Percentiles rank a stretch among this genome's conserved stretches.
Conservation (phyloP, 2,329 filamentous ascomycete species). For the Ophiostoma populinum region DNA sequence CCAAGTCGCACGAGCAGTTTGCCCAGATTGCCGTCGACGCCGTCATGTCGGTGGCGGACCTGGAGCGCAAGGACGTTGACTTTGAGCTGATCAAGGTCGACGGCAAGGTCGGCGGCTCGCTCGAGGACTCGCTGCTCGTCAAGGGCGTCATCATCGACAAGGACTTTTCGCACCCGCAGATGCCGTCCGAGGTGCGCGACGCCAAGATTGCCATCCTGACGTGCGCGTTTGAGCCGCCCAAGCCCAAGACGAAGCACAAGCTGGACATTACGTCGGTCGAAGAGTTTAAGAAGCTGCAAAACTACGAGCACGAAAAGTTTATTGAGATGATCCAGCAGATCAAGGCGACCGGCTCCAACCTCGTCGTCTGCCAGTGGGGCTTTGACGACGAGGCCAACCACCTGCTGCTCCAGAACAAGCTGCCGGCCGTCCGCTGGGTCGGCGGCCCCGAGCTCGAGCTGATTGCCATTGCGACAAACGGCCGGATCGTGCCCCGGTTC, state of each 20-base stretch:
- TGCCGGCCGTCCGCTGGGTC: conserved; percentile 94
- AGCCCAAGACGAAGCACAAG: conserved; percentile 99
- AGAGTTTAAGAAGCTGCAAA: conserved; percentile 95
- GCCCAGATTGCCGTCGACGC: conserved; percentile 94
- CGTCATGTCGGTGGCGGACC: conserved; percentile 85
- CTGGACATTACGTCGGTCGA: conserved; percentile 93
- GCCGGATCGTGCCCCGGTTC: conserved; percentile 90
- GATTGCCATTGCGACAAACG: conserved; percentile 96
- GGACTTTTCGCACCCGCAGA: conserved; percentile 98
- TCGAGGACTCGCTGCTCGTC: conserved; percentile 87
- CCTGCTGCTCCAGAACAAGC: conserved; percentile 82
- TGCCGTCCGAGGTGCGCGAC: conserved; percentile 88
- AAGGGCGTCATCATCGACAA: conserved; percentile 99
- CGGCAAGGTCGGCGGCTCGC: conserved; percentile 84
- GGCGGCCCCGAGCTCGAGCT: conserved; percentile 96
- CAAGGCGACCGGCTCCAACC: conserved; percentile 91
- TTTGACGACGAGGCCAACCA: conserved; percentile 99
- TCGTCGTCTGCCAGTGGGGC: conserved; percentile 98
- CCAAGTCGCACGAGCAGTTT: conserved; percentile 96
- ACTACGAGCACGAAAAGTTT: conserved; percentile 91
- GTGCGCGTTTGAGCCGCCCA: conserved; percentile 94
- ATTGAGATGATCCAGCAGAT: conserved; percentile 97
- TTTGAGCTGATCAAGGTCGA: conserved; percentile 99
- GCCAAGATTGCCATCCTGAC: conserved; percentile 96
- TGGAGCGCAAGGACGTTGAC: conserved; percentile 92